Conservation (phyloP, 352 stramenopile species). For the Globisporangium cederbergense region DNA sequence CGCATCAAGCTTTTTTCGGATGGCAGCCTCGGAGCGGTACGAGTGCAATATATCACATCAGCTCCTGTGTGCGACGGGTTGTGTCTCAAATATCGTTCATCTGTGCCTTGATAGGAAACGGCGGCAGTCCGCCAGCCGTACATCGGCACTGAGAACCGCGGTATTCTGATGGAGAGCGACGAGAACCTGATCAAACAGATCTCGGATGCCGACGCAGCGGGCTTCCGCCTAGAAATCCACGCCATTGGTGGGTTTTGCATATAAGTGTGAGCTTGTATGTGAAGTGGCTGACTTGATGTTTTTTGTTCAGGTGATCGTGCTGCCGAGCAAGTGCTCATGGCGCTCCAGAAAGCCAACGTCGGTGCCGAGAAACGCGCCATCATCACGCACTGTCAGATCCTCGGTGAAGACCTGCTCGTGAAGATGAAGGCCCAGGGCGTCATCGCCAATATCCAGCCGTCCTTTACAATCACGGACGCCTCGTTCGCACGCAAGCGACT, state of each 20-base stretch:
- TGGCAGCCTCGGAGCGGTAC: conserved; percentile 83
- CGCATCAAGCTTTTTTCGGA: conserved; percentile 90
- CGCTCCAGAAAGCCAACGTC: conserved; percentile 54
- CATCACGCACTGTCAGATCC: conserved; percentile 89
- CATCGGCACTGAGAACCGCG: conserved; percentile 55
- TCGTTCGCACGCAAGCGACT: conserved; percentile 78
- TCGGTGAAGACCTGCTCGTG: conserved; percentile 63
- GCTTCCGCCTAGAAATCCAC: conserved; percentile 86
- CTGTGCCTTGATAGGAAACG: conserved; percentile 57
- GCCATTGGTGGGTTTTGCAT: conserved; percentile 64
- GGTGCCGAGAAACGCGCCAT: conserved; percentile 57
- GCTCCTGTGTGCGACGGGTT: not conserved
- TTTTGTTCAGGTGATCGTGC: conserved; percentile 52
- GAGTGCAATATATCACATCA: not conserved
- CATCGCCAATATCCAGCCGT: conserved; percentile 87
- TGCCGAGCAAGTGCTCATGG: conserved; percentile 68
- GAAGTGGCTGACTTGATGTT: not conserved
- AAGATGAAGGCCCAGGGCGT: conserved; percentile 73
- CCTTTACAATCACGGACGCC: conserved; percentile 86
- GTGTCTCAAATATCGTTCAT: not conserved
- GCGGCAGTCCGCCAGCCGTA: conserved; percentile 74
- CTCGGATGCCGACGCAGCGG: conserved; percentile 38
- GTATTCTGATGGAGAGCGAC: conserved; percentile 83
- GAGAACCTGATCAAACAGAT: conserved; percentile 66
- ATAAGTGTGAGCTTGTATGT: not conserved